phyloP scores from a whole-genome alignment of 108 stramenopile genomes.

The Nitzschia sp. region DNA sequence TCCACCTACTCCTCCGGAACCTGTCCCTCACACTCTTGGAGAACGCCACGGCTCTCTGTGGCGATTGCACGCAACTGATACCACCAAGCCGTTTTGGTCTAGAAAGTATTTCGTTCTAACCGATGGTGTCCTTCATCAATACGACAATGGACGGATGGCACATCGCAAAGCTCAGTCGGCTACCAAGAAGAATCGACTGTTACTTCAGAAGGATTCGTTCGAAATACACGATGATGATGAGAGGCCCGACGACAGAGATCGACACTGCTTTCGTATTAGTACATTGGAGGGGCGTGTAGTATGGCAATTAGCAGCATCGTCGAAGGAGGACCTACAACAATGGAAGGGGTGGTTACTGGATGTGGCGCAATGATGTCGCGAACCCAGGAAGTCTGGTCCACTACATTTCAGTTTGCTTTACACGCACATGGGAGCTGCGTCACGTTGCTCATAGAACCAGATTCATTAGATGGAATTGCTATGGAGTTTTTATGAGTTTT shows the following conservation, averaged over 20 bases:
- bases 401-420: no score
- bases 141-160: constrained; percentile 28
- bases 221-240: constrained; percentile 4
- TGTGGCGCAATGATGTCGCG: background rate
- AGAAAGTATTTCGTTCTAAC: constrained; percentile 14
- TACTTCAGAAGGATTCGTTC: constrained; percentile 16
- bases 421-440: no score
- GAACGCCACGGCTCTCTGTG: background rate
- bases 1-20: background rate
- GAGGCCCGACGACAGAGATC: background rate
- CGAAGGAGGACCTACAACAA: constrained; percentile 12
- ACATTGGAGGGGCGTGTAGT: constrained; percentile 28
- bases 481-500: no score
- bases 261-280: constrained; percentile 18
- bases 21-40: background rate
- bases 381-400: no score
- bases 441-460: no score
- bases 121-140: constrained; percentile 40
- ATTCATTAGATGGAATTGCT: no score
- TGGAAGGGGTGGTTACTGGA: constrained; percentile 22
- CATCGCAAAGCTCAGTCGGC: constrained; percentile 32
- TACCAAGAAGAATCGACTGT: constrained; percentile 44
- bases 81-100: constrained; percentile 10
- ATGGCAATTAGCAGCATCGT: constrained; percentile 29
- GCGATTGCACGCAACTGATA: background rate